A percentile compares a stretch with the other conserved stretches of the same genome.
Conservation (phyloP, 2,329 filamentous ascomycete genomes). For the Ceratocystiopsis sp. region DNA sequence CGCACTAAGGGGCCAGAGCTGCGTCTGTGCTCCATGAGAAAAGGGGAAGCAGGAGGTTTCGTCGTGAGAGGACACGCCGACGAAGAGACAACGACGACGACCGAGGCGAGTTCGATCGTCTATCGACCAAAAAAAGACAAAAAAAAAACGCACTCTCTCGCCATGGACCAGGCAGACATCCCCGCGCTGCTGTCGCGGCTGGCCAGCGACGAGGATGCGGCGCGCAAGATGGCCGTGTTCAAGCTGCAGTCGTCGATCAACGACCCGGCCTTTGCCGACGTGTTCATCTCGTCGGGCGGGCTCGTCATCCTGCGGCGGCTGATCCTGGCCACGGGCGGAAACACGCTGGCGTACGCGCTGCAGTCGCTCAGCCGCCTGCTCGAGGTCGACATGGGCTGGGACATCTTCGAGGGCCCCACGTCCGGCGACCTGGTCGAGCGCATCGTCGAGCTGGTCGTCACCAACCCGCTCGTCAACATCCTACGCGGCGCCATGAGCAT, state of each 20-base stretch:
- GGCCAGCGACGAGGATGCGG: slow-evolving; percentile 64
- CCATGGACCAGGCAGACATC: slow-evolving; percentile 51
- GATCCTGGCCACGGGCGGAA: slow-evolving; percentile 72
- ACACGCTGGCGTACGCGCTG: slow-evolving; percentile 88
- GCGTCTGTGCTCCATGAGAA: no score
- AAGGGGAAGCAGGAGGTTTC: no score
- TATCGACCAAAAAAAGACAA: no score
- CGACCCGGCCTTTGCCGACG: slow-evolving; percentile 89
- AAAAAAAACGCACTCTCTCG: background rate
- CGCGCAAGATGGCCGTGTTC: slow-evolving; percentile 97
- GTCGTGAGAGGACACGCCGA: no score
- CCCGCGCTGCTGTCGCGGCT: slow-evolving; percentile 47
- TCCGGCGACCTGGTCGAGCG: slow-evolving; percentile 52
- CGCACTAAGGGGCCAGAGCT: no score
- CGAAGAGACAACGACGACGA: no score
- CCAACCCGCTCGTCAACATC: slow-evolving; percentile 92
- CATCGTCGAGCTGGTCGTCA: slow-evolving; percentile 85
- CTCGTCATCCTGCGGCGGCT: slow-evolving; percentile 65
- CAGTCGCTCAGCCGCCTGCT: slow-evolving; percentile 75
- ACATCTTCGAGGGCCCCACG: slow-evolving; percentile 51
- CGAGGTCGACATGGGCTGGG: slow-evolving; percentile 97
- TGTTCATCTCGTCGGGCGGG: slow-evolving; percentile 84
- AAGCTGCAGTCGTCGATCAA: slow-evolving; percentile 91
- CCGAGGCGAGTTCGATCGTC: no score
- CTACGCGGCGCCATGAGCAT: slow-evolving; percentile 94